Conservation (phyloP, 306 rosid species). For the Arachis stenosperma region DNA sequence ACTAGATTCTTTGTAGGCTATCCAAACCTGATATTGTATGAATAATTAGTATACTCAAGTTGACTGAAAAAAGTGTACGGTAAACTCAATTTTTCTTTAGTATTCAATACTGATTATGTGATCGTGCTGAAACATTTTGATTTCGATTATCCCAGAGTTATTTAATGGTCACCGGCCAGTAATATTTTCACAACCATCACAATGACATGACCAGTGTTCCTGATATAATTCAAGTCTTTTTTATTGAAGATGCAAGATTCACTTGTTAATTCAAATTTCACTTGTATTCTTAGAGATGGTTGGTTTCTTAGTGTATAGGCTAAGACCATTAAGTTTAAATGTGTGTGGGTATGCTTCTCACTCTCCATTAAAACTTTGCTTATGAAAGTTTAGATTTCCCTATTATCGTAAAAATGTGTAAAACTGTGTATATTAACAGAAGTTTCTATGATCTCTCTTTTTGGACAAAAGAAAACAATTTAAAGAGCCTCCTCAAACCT, state of each 20-base stretch:
- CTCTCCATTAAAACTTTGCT: not conserved
- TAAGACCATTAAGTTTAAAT: not conserved
- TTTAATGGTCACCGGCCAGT: not conserved
- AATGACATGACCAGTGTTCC: constrained; percentile 18
- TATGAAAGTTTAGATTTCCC: not conserved
- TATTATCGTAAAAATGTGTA: not conserved
- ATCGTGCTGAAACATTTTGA: not conserved
- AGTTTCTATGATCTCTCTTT: constrained; percentile 4
- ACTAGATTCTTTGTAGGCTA: constrained; percentile 72
- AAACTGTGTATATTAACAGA: not conserved
- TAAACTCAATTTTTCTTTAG: constrained; percentile 1
- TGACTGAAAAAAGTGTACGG: constrained; percentile 26
- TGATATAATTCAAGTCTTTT: not conserved
- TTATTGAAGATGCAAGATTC: constrained; percentile 12
- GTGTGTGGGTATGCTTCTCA: no score
- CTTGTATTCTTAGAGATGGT: not conserved
- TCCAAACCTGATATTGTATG: constrained; percentile 73
- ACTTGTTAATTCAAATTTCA: constrained; percentile 12
- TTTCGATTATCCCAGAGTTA: constrained; percentile 27
- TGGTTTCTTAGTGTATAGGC: constrained; percentile 2
- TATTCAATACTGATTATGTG: constrained; percentile 24
- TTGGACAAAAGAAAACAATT: constrained; percentile 7
- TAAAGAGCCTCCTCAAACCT: constrained; percentile 23
- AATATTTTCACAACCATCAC: constrained; percentile 21
- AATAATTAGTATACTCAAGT: constrained; percentile 21